Conservation (phyloP, 805 yeast species). For the Starmerella stellata region DNA sequence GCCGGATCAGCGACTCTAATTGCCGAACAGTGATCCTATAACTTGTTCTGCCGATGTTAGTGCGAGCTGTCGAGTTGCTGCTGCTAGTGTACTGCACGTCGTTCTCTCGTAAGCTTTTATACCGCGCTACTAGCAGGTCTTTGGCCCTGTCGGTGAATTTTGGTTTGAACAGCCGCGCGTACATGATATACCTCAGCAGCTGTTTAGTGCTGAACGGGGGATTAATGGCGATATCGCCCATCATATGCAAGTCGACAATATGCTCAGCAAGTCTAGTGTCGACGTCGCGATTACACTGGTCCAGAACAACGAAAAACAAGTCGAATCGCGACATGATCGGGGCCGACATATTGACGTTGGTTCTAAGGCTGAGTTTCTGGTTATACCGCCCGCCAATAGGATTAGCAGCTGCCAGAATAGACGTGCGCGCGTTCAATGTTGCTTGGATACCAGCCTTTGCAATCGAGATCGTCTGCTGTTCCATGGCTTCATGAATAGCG, state of each 20-base stretch:
- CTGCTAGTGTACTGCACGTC: constrained; percentile 57
- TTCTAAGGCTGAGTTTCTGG: constrained; percentile 61
- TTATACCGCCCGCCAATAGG: constrained; percentile 96
- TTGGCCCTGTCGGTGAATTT: constrained; percentile 67
- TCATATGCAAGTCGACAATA: constrained; percentile 83
- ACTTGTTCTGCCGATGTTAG: constrained; percentile 42
- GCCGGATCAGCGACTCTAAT: constrained; percentile 54
- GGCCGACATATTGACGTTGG: constrained; percentile 87
- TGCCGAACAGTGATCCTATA: constrained; percentile 95
- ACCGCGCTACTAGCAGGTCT: constrained; percentile 52
- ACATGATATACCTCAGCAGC: constrained; percentile 68
- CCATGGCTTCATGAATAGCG: constrained; percentile 99
- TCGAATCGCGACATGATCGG: constrained; percentile 98
- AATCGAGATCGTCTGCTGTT: constrained; percentile 94
- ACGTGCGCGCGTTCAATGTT: constrained; percentile 87
- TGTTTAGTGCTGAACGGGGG: constrained; percentile 85
- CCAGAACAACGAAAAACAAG: constrained; percentile 80
- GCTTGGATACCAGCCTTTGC: constrained; percentile 99
- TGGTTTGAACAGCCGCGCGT: constrained; percentile 87
- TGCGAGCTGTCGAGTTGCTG: constrained; percentile 5
- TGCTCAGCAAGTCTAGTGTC: constrained; percentile 84
- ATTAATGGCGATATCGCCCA: constrained; percentile 69
- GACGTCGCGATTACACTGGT: constrained; percentile 79
- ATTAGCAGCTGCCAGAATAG: constrained; percentile 96
- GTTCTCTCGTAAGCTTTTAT: constrained; percentile 70